Evolutionary conservation across 2,329 filamentous ascomycete genomes (phyloP).

Genomic region (Trichoderma guizhouense): DNA sequence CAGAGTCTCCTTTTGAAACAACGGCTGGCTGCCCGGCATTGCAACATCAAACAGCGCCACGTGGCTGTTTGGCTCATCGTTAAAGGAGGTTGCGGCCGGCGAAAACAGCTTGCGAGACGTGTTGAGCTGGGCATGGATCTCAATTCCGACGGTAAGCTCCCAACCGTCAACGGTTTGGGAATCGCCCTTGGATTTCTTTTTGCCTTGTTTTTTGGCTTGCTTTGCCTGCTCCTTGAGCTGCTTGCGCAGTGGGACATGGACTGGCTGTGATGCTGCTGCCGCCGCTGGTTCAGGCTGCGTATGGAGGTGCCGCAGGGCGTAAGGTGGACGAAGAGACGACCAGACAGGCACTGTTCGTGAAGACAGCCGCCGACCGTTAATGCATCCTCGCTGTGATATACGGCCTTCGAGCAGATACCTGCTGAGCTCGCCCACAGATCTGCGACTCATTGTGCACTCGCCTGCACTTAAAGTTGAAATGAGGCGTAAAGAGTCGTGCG

Average conservation of each 20-base stretch:
- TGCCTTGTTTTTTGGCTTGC: slow-evolving; percentile 63
- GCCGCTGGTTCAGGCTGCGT: slow-evolving; percentile 24
- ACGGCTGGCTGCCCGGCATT: slow-evolving; percentile 82
- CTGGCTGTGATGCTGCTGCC: slow-evolving; percentile 17
- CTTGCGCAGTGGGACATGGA: slow-evolving; percentile 59
- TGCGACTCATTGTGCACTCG: slow-evolving; percentile 40
- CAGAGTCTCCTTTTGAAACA: slow-evolving; percentile 78
- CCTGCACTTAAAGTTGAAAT: not conserved
- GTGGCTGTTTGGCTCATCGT: slow-evolving; percentile 75
- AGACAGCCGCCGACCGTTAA: slow-evolving; percentile 24
- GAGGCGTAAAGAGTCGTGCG: not conserved
- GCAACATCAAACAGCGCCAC: slow-evolving; percentile 86
- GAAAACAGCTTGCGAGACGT: slow-evolving; percentile 89
- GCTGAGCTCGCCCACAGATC: slow-evolving; percentile 43
- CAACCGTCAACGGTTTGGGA: slow-evolving; percentile 63
- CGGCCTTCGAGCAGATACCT: slow-evolving; percentile 49
- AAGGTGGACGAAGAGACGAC: slow-evolving; percentile 15
- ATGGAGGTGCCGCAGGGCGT: slow-evolving; percentile 32
- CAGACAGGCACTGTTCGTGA: slow-evolving; percentile 21
- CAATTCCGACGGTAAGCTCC: slow-evolving; percentile 94
- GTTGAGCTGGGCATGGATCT: slow-evolving; percentile 96
- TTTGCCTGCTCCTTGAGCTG: slow-evolving; percentile 70
- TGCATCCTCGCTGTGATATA: slow-evolving; percentile 42
- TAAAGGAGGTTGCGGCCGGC: slow-evolving; percentile 59
- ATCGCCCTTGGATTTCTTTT: slow-evolving; percentile 44